phyloP scores from a whole-genome alignment of 441 rosid genomes.

The Eutrema salsugineum region DNA sequence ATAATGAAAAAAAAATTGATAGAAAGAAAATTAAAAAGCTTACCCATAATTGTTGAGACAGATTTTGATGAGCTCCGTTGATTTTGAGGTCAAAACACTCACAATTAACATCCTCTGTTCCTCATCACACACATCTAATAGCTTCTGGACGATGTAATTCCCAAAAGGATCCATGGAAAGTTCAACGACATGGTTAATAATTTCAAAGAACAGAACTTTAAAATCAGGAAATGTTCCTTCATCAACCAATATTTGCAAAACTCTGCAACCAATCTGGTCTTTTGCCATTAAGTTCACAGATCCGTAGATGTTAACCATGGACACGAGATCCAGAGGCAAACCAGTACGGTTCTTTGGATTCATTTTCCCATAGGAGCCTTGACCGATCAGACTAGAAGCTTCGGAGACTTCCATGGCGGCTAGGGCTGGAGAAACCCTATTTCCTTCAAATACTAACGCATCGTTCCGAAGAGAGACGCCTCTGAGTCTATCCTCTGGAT shows the following conservation, averaged over 20 bases:
- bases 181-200: constrained; percentile 50
- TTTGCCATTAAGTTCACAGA: constrained; percentile 44
- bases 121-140: constrained; percentile 56
- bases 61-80: constrained; percentile 49
- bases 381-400: constrained; percentile 28
- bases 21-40: background rate
- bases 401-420: background rate
- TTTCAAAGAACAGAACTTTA: constrained; percentile 45
- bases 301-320: constrained; percentile 48
- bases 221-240: constrained; percentile 49
- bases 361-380: constrained; percentile 30
- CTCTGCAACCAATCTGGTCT: constrained; percentile 40
- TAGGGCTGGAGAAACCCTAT: background rate
- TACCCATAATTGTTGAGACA: constrained; percentile 80
- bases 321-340: constrained; percentile 24
- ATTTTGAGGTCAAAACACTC: constrained; percentile 40
- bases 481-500: background rate
- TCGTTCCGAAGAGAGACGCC: background rate
- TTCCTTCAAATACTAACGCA: background rate
- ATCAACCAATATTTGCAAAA: constrained; percentile 54
- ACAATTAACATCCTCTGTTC: constrained; percentile 52
- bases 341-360: constrained; percentile 1
- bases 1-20: background rate
- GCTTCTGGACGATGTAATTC: constrained; percentile 73
- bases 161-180: constrained; percentile 73